A percentile compares a stretch with the other conserved stretches of the same genome.
These are phyloP conservation scores for Monilinia fructigena DNA, from an alignment of 2,329 filamentous ascomycete genomes.

Conservation along the genomic window DNA sequence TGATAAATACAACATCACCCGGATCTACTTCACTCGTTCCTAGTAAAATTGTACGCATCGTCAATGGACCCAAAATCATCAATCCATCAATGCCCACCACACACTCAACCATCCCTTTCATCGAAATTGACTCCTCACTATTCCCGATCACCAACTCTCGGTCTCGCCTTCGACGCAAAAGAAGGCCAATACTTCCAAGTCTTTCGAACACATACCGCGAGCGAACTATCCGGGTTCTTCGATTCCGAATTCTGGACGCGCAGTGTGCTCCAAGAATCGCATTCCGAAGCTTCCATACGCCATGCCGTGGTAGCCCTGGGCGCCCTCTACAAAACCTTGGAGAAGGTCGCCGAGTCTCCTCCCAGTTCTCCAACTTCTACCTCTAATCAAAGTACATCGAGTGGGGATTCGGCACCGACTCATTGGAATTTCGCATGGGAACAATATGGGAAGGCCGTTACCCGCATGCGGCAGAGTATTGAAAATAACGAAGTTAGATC, in stretches of 20 bases:
- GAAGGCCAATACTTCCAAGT: conserved; percentile 62
- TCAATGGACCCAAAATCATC: conserved; percentile 13
- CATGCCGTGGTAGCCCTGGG: conserved; percentile 66
- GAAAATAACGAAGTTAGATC: conserved; percentile 46
- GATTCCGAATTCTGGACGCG: conserved; percentile 64
- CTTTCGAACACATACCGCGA: conserved; percentile 60
- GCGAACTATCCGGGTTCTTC: conserved; percentile 65
- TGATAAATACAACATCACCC: conserved; percentile 14
- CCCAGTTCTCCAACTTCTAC: conserved; percentile 39
- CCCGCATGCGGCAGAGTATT: conserved; percentile 48
- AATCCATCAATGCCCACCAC: conserved; percentile 23
- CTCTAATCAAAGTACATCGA: conserved; percentile 29
- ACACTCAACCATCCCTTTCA: conserved; percentile 8
- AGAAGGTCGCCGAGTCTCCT: conserved; percentile 53
- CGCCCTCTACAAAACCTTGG: conserved; percentile 65
- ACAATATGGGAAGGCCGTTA: conserved; percentile 58
- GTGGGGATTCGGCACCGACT: conserved; percentile 44
- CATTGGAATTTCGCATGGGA: conserved; percentile 62
- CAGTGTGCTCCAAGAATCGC: conserved; percentile 62
- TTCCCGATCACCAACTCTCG: conserved; percentile 6
- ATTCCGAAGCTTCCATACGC: conserved; percentile 59
- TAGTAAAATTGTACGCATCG: neutral
- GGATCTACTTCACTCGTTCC: neutral
- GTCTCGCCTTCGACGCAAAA: conserved; percentile 46
- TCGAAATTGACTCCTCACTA: conserved; percentile 2